These are phyloP conservation scores for Sapria himalayana DNA, from an alignment of 345 rosid species.

Conservation along the genomic window DNA sequence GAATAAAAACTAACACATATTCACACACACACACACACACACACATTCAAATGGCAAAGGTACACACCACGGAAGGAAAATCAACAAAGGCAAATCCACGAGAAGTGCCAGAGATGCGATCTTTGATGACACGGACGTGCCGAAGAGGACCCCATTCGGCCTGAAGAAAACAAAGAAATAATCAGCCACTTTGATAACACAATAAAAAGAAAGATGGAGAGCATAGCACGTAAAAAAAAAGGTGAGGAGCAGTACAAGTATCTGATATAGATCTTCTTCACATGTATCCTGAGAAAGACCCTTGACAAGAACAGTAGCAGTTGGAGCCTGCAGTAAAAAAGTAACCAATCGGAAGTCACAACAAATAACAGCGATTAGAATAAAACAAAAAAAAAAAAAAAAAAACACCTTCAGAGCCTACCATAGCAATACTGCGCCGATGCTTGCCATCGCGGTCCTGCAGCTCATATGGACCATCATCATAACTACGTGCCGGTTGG, in stretches of 20 bases:
- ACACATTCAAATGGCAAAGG: constrained; percentile 3
- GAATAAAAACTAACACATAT: constrained; percentile 7
- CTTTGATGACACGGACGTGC: constrained; percentile 81
- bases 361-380: constrained; percentile 6
- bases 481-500: no score
- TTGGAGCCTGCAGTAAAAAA: constrained; percentile 44
- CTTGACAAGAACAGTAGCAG: constrained; percentile 87
- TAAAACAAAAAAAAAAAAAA: constrained; percentile 6
- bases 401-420: constrained; percentile 10
- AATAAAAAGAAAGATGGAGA: neutral
- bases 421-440: constrained; percentile 42
- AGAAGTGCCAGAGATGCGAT: constrained; percentile 66
- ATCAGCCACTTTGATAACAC: neutral
- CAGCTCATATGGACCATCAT: constrained; percentile 42
- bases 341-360: neutral
- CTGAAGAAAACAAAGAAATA: constrained; percentile 14
- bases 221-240: constrained; percentile 3
- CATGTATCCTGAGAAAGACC: constrained; percentile 88
- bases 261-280: constrained; percentile 82
- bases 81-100: constrained; percentile 97
- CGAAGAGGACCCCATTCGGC: constrained; percentile 98
- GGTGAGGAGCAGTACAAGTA: constrained; percentile 35
- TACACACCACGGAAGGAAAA: constrained; percentile 69
- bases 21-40: no score
- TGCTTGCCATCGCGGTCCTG: constrained; percentile 62